A percentile compares a stretch with the other conserved stretches of the same genome.
Conservation (phyloP, 768 basidiomycete species). For the Mycena rosella region DNA sequence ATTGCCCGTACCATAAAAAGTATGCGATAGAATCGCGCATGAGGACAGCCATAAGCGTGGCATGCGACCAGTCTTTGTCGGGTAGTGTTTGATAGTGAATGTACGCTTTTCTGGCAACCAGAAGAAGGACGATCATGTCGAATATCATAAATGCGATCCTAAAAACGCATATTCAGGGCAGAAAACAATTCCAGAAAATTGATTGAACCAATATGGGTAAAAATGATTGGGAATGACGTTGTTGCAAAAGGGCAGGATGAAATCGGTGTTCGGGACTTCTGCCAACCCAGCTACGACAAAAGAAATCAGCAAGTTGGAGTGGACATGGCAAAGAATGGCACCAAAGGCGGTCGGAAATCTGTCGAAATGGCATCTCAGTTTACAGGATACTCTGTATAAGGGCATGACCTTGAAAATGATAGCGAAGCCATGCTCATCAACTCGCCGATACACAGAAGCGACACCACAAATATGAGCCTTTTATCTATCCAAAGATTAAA, state of each 20-base stretch:
- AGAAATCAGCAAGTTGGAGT: neutral
- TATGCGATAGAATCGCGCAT: conserved; percentile 33
- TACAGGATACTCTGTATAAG: neutral
- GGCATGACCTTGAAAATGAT: conserved; percentile 18
- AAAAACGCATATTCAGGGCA: neutral
- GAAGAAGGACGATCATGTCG: conserved; percentile 29
- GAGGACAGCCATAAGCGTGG: conserved; percentile 29
- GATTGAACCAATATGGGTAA: conserved; percentile 33
- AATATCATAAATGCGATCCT: conserved; percentile 38
- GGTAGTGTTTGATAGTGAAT: conserved; percentile 32
- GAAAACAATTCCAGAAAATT: neutral
- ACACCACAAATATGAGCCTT: conserved; percentile 31
- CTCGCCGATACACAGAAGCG: conserved; percentile 33
- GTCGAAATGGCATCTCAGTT: neutral
- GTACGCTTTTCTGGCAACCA: conserved; percentile 32
- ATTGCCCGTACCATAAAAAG: conserved; percentile 28
- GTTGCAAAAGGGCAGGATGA: conserved; percentile 32
- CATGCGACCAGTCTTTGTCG: conserved; percentile 26
- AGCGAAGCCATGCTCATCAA: conserved; percentile 37
- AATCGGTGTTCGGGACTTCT: conserved; percentile 4
- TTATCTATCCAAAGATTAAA: conserved; percentile 18
- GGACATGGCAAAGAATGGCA: neutral
- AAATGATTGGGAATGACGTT: conserved; percentile 36
- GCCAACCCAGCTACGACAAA: conserved; percentile 29
- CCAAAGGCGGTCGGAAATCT: conserved; percentile 31